Conservation (phyloP, 2,329 filamentous ascomycete species). For the Pseudopyricularia javanii region DNA sequence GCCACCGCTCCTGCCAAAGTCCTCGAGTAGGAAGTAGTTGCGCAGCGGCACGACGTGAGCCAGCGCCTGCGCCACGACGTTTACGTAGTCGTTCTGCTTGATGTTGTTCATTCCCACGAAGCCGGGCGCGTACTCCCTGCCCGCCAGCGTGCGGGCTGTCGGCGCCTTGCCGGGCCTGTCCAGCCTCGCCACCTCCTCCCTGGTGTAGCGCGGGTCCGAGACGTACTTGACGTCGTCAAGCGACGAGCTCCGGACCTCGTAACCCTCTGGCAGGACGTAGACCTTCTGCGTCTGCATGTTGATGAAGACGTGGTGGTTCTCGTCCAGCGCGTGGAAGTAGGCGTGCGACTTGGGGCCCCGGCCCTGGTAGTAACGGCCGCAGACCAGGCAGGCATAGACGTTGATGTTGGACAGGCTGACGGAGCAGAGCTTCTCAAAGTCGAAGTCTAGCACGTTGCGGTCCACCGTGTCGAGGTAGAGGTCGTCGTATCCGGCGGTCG, state of each 20-base stretch:
- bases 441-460: conserved; percentile 85
- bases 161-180: conserved; percentile 46
- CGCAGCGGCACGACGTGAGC: conserved; percentile 81
- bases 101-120: conserved; percentile 99
- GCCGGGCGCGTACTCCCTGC: conserved; percentile 80
- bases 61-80: conserved; percentile 84
- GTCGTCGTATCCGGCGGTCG: conserved; percentile 81
- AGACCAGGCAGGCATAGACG: conserved; percentile 93
- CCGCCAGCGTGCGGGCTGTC: conserved; percentile 63
- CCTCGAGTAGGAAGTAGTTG: conserved; percentile 83
- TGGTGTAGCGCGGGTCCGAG: conserved; percentile 77
- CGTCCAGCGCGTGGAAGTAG: conserved; percentile 93
- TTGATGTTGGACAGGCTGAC: conserved; percentile 96
- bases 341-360: conserved; percentile 88
- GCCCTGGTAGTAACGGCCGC: conserved; percentile 95
- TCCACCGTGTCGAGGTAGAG: conserved; percentile 97
- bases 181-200: conserved; percentile 65
- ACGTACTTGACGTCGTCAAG: conserved; percentile 98
- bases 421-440: conserved; percentile 97
- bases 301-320: conserved; percentile 94
- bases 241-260: conserved; percentile 89
- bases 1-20: conserved; percentile 34
- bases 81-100: conserved; percentile 98
- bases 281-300: conserved; percentile 91
- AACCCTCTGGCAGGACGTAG: conserved; percentile 88